Evolutionary conservation across 1,284 basidiomycete species (phyloP).

Genomic region (Cutaneotrichosporon cavernicola): DNA sequence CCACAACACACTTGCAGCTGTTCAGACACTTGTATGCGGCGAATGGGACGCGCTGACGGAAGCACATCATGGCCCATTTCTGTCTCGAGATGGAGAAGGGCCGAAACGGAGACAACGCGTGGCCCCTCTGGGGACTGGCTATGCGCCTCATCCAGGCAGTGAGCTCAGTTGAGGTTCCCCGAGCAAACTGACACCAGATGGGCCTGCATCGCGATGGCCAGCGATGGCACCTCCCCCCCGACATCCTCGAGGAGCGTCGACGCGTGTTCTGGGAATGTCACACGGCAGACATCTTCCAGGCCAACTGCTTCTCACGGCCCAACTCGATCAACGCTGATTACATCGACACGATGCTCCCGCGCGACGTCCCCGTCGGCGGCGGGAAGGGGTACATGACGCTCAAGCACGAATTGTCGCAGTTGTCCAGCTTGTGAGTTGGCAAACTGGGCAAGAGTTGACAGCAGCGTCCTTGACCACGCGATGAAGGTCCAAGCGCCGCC

Average conservation of each 20-base stretch:
- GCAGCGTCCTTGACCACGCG: constrained; percentile 22
- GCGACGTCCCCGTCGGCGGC: neutral
- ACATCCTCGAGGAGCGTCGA: constrained; percentile 38
- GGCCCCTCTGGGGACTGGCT: constrained; percentile 46
- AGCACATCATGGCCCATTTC: constrained; percentile 35
- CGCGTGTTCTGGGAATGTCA: constrained; percentile 42
- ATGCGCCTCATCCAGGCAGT: constrained; percentile 42
- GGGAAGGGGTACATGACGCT: constrained; percentile 24
- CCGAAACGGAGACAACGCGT: constrained; percentile 40
- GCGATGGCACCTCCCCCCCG: constrained; percentile 36
- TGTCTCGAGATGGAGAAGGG: constrained; percentile 38
- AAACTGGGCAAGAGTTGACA: neutral
- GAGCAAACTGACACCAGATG: constrained; percentile 31
- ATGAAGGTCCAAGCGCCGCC: constrained; percentile 19
- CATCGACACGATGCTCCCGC: constrained; percentile 28
- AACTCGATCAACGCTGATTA: constrained; percentile 24
- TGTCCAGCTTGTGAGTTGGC: constrained; percentile 18
- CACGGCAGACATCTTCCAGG: constrained; percentile 35
- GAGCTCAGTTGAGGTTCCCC: neutral
- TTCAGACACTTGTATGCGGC: constrained; percentile 33
- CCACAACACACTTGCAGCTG: constrained; percentile 36
- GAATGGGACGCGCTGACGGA: neutral
- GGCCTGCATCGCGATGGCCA: constrained; percentile 44
- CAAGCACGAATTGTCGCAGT: constrained; percentile 28
- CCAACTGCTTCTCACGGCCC: constrained; percentile 39